phyloP scores from a whole-genome alignment of 179 eudicot species.

The Corrigiola litoralis region DNA sequence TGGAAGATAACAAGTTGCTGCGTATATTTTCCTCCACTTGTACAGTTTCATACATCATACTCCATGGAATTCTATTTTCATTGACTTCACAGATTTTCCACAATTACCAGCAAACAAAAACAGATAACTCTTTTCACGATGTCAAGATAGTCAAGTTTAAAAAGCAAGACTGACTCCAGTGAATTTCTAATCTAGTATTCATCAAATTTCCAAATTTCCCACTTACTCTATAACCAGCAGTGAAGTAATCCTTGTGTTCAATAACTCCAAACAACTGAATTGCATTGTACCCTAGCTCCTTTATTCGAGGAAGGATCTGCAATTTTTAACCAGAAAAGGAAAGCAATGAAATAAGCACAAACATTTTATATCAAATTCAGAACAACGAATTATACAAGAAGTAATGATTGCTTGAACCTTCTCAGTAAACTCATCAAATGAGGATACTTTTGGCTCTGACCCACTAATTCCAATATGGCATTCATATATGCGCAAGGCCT shows the following conservation, averaged over 20 bases:
- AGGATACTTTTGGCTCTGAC: conserved; percentile 65
- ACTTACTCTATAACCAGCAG: conserved; percentile 96
- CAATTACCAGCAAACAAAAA: background rate
- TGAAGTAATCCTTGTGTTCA: conserved; percentile 97
- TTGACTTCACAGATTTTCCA: background rate
- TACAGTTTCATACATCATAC: background rate
- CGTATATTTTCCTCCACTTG: background rate
- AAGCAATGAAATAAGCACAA: background rate
- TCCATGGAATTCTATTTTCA: background rate
- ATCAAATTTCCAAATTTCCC: background rate
- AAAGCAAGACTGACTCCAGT: background rate
- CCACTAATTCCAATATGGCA: conserved; percentile 95
- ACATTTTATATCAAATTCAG: conserved; percentile 1
- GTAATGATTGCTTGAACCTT: conserved; percentile 41
- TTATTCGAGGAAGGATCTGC: conserved; percentile 82
- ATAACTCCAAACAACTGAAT: conserved; percentile 85
- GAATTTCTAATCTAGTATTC: background rate
- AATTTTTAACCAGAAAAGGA: background rate
- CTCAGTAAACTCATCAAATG: conserved; percentile 72
- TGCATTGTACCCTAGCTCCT: conserved; percentile 89
- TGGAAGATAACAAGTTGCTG: conserved; percentile 9
- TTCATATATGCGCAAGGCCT: conserved; percentile 88
- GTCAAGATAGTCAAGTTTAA: background rate
- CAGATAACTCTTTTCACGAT: background rate
- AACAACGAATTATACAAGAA: conserved; percentile 8